Evolutionary conservation across 2,329 filamentous ascomycete species (phyloP), one percentile per base, ranked within the genome.

Genomic region (Davidsoniella neocaledoniae): DNA sequence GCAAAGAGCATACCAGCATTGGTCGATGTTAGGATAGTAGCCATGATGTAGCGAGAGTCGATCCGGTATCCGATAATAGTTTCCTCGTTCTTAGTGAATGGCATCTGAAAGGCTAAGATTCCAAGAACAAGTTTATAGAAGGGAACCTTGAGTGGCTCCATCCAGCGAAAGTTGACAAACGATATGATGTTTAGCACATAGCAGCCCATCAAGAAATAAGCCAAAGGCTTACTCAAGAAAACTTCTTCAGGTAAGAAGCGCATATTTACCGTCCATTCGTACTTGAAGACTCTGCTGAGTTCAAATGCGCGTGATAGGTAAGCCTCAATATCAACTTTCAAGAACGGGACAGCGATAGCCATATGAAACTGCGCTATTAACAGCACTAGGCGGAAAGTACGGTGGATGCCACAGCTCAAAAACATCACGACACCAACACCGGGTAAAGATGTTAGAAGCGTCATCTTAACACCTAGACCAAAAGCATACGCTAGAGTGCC

Each of bases 241-340:
- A 68, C 64, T 5, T 83, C 76, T 64, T 95, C 87, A 14, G 83
- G 81, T n/a, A 95, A 66, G 62, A 96, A 96, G 49, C 88, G 79
- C 91, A 91, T 98, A 64, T 98, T 98, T 57, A 98, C 91, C 0
- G 91, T 98, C 91, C 91, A 98, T 66, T 90, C 87, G 71, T 90
- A 96, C 58, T 94, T 73, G 66, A 98, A 98, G 58, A 86, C 79
- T 49, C 91, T 75, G 43, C 84, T 87, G 52, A 98, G 73, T 66
- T 98, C 87, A 61, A 98, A 98, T 0, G 91, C 87, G 55, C 83
- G 74, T 43, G 76, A 74, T 16, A 93, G 61, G 62, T 98, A 98
- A 25, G 81, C 84, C 53, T 66, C 64, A 17, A 79, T 65, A 57
- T 86, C 82, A 39, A 67, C 68, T 8, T 71, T 62, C 19, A 84